phyloP scores from a whole-genome alignment of 805 yeast species.

The Metschnikowia cubensis region DNA sequence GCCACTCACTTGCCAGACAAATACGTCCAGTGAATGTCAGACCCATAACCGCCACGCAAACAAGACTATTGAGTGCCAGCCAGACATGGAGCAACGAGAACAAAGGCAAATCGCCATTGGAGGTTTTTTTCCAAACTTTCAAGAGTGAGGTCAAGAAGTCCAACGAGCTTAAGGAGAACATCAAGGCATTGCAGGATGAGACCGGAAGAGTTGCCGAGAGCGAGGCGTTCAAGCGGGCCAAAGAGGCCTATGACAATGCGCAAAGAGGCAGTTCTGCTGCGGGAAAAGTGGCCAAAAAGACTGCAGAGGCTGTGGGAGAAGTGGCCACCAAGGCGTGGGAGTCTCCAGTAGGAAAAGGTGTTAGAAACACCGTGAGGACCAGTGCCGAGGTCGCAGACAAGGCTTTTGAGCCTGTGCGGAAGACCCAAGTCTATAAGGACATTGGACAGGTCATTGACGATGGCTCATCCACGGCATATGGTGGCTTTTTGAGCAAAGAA shows the following conservation, averaged over 20 bases:
- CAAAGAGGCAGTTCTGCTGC: slow-evolving; percentile 66
- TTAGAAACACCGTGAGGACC: slow-evolving; percentile 76
- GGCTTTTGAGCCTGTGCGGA: slow-evolving; percentile 87
- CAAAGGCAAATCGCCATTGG: slow-evolving; percentile 63
- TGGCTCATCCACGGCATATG: slow-evolving; percentile 84
- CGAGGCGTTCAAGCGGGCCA: slow-evolving; percentile 88
- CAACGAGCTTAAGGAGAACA: slow-evolving; percentile 83
- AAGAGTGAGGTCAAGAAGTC: slow-evolving; percentile 87
- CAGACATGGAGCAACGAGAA: slow-evolving; percentile 11
- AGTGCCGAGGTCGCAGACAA: slow-evolving; percentile 86
- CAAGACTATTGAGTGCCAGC: slow-evolving; percentile 12
- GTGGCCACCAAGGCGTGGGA: slow-evolving; percentile 95
- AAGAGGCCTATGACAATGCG: slow-evolving; percentile 86
- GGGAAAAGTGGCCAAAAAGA: slow-evolving; percentile 73
- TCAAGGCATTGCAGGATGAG: slow-evolving; percentile 92
- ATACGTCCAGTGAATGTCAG: slow-evolving; percentile 7
- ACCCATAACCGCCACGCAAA: background rate
- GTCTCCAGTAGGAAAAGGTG: slow-evolving; percentile 83
- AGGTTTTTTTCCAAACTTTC: slow-evolving; percentile 91
- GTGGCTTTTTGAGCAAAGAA: slow-evolving; percentile 86
- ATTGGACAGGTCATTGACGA: slow-evolving; percentile 86
- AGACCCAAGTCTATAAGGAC: slow-evolving; percentile 86
- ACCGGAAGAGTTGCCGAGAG: slow-evolving; percentile 92
- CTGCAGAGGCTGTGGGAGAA: slow-evolving; percentile 90
- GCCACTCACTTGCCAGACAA: slow-evolving; percentile 15